Conservation (phyloP, 2,329 filamentous ascomycete species). For the Clarireedia monteithiana region DNA sequence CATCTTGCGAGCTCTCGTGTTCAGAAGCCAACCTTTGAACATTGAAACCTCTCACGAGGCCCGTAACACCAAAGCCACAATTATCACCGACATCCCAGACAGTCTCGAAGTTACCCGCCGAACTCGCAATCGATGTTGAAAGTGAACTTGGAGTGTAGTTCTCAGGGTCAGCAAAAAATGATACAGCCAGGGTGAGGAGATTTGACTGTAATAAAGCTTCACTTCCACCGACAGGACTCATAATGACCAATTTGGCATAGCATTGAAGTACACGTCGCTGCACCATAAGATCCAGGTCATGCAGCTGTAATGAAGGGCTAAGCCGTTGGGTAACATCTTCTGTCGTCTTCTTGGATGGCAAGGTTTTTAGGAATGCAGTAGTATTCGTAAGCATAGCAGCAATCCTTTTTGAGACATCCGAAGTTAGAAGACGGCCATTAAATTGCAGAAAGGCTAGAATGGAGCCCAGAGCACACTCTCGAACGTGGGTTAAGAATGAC, state of each 20-base stretch:
- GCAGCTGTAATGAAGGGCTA: constrained; percentile 76
- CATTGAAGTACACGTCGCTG: constrained; percentile 89
- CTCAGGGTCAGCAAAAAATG: constrained; percentile 87
- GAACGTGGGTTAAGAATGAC: constrained; percentile 87
- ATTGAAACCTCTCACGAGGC: constrained; percentile 71
- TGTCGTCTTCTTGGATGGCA: constrained; percentile 75
- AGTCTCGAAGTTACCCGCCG: constrained; percentile 82
- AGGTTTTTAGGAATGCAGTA: constrained; percentile 74
- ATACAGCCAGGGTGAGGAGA: constrained; percentile 78
- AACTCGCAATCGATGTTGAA: constrained; percentile 85
- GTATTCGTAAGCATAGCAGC: constrained; percentile 94
- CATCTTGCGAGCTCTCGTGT: constrained; percentile 44
- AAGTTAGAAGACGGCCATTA: constrained; percentile 83
- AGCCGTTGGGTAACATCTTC: constrained; percentile 82
- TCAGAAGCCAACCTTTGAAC: constrained; percentile 64
- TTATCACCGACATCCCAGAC: constrained; percentile 96
- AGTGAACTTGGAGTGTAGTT: constrained; percentile 78
- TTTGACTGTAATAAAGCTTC: constrained; percentile 89
- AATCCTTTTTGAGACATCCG: constrained; percentile 89
- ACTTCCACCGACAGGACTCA: constrained; percentile 75
- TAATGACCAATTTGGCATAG: constrained; percentile 83
- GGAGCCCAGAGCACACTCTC: constrained; percentile 87
- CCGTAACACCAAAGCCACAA: constrained; percentile 86
- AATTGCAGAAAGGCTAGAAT: constrained; percentile 89
- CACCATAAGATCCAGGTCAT: constrained; percentile 89